Percentiles rank a stretch among this genome's conserved stretches.
Conservation (phyloP, 352 stramenopile genomes). For the Globisporangium uncinulatum region DNA sequence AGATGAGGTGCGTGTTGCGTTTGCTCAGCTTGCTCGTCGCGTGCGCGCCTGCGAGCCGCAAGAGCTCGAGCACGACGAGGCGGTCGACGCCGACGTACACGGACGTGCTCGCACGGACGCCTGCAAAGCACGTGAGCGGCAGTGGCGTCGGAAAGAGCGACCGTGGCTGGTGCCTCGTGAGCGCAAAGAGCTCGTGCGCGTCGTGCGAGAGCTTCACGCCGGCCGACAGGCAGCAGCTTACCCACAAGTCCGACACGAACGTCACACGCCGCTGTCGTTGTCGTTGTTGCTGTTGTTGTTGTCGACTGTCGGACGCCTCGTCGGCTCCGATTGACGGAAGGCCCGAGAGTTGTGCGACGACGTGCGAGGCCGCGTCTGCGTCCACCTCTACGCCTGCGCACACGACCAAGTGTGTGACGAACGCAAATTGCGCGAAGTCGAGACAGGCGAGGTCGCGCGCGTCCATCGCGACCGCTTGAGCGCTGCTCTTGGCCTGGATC, state of each 20-base stretch:
- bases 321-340: neutral
- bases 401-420: conserved; percentile 62
- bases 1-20: conserved; percentile 67
- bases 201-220: conserved; percentile 36
- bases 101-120: conserved; percentile 46
- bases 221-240: conserved; percentile 55
- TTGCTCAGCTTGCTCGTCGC: conserved; percentile 46
- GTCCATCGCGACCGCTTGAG: conserved; percentile 40
- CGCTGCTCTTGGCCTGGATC: conserved; percentile 23
- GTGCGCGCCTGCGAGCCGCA: conserved; percentile 45
- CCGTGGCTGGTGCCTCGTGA: conserved; percentile 29
- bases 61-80: conserved; percentile 49
- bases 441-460: conserved; percentile 42
- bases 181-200: conserved; percentile 42
- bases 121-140: conserved; percentile 42
- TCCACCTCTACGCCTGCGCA: conserved; percentile 44
- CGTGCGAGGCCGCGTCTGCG: conserved; percentile 18
- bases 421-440: conserved; percentile 45
- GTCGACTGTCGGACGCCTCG: too few species aligned
- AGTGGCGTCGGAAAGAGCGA: conserved; percentile 40
- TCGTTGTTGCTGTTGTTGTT: conserved; percentile 1
- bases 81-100: conserved; percentile 60
- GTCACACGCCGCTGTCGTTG: conserved; percentile 18
- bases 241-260: conserved; percentile 69
- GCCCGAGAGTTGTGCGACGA: conserved; percentile 24